phyloP scores from a whole-genome alignment of 441 rosid species.

The Hura crepitans region DNA sequence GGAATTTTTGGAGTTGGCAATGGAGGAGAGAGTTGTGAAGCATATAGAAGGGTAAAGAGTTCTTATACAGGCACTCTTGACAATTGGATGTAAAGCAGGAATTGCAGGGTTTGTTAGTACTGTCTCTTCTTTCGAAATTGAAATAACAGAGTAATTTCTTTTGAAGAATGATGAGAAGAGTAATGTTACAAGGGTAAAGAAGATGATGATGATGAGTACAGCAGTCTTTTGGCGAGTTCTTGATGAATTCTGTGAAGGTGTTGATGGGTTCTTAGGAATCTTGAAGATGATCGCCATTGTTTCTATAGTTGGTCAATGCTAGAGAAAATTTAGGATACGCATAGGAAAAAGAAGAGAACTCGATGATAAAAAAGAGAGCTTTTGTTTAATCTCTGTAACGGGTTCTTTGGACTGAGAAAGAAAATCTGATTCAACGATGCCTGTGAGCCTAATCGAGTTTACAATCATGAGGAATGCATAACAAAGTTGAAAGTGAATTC shows the following conservation, averaged over 20 bases:
- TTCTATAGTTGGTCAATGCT: no score
- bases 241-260: not conserved
- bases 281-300: not conserved
- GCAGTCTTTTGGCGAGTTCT: constrained; percentile 1
- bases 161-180: constrained; percentile 9
- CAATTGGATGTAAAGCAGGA: not conserved
- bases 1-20: constrained; percentile 12
- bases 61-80: constrained; percentile 4
- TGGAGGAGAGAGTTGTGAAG: constrained; percentile 18
- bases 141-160: not conserved
- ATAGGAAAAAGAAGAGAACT: no score
- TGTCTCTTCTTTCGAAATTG: not conserved
- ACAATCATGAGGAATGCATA: no score
- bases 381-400: no score
- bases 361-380: no score
- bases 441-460: no score
- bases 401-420: no score
- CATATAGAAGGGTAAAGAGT: constrained; percentile 17
- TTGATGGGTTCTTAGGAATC: not conserved
- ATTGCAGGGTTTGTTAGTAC: not conserved
- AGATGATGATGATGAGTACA: not conserved
- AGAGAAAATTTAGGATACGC: no score
- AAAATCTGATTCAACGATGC: no score
- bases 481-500: no score
- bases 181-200: constrained; percentile 2